Base-by-base conservation (phyloP, 768 basidiomycete species). In the Lentinula sp. region DNA sequence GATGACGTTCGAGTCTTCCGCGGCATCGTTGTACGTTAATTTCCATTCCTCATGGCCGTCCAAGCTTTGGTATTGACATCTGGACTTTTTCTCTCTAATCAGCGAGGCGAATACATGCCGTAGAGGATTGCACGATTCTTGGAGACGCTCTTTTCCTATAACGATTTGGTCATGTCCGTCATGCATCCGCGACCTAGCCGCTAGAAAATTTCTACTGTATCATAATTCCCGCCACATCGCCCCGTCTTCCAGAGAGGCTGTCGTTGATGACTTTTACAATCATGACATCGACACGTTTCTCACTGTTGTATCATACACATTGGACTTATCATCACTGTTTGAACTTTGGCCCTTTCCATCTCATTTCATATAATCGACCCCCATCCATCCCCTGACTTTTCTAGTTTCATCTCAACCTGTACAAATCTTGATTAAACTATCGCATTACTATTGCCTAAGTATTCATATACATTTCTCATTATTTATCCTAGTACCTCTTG, bases 1-100 rank as follows among this genome's bases (percentile, higher is more conserved):
- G 71, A 70, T 51, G 81, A 87, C 66, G 73, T 88, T 45, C 71
- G 74, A 61, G 70, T 70, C 60, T 86, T 87, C 70, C 82, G 88
- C 54, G 66, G 74, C 48, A 68, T 81, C 66, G 69, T 77, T 61
- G 57, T 59, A 59, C 57, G 57, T 59, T 36, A 45, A 43, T 28
- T 15, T 32, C 28, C 8, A 35, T 51, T 10, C 50, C 15, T 48
- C n/a, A 20, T 48, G 42, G 42, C 23, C 9, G 8, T 35, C 16
- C 8, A 39, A 53, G 51, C 51, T 53, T 33, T 53, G 33, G 37
- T 33, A 53, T 18, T 53, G 51, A 53, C 51, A 53, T 35, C n/a
- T 48, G 46, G 18, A 48, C 18, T 43, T 43, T 43, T 48, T 48
- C 20, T 48, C 7, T 53, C 9, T 16, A 53, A 8, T 53, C 37